A percentile compares a stretch with the other conserved stretches of the same genome.
Evolutionary conservation across 768 basidiomycete genomes (phyloP).

Genomic region (Mycena latifolia): DNA sequence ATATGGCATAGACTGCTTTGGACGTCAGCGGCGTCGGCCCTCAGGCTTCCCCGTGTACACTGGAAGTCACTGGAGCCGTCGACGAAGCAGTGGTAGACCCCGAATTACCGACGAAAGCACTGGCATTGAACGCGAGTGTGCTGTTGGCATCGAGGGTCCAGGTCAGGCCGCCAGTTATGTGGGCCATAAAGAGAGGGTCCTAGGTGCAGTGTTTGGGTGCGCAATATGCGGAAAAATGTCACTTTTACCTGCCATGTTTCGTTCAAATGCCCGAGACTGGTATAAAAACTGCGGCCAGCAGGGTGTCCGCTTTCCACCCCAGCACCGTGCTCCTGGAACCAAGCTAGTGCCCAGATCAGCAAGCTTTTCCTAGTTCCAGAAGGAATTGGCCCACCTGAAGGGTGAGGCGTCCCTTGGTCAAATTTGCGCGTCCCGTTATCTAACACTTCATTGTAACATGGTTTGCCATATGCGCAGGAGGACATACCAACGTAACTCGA

Average conservation of each 20-base stretch:
- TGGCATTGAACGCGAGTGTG: conserved; percentile 73
- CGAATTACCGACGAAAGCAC: conserved; percentile 69
- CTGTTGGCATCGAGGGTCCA: conserved; percentile 82
- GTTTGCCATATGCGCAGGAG: not conserved
- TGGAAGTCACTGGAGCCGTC: not conserved
- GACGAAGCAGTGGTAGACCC: conserved; percentile 6
- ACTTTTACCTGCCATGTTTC: conserved; percentile 79
- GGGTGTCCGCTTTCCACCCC: conserved; percentile 63
- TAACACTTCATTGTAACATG: conserved; percentile 36
- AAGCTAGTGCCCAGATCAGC: conserved; percentile 62
- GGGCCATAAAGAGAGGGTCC: conserved; percentile 77
- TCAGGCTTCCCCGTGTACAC: no score
- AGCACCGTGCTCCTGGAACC: conserved; percentile 86
- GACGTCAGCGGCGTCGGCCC: no score
- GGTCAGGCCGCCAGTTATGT: conserved; percentile 80
- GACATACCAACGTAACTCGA: conserved; percentile 64
- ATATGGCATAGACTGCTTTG: no score
- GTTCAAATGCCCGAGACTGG: conserved; percentile 82
- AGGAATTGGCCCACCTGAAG: conserved; percentile 71
- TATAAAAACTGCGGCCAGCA: conserved; percentile 88
- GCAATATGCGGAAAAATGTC: not conserved
- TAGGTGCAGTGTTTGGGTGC: conserved; percentile 42
- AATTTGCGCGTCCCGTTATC: conserved; percentile 64
- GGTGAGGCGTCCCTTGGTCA: conserved; percentile 82
- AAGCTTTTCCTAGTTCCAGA: no score